Conservation (phyloP, 495 filamentous ascomycete species). For the Talaromyces borbonicus region DNA sequence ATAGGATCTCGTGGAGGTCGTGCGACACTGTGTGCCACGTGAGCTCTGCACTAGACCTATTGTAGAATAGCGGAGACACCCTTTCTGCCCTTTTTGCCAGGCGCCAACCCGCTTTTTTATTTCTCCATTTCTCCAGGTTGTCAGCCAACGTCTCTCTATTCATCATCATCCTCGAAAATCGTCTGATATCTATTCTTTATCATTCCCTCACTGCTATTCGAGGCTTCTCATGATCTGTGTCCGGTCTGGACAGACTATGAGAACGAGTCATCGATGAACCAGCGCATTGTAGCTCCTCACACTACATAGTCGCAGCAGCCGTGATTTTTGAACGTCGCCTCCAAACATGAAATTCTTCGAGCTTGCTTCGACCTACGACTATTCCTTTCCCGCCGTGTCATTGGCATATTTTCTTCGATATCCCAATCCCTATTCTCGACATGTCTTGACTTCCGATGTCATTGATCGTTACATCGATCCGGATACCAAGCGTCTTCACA, state of each 20-base stretch:
- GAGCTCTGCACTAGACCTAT: background rate
- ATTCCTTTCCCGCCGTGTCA: conserved; percentile 83
- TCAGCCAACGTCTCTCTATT: background rate
- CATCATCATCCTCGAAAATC: background rate
- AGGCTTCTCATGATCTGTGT: too few species aligned
- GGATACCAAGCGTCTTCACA: conserved; percentile 68
- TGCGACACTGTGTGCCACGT: background rate
- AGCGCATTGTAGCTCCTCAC: too few species aligned
- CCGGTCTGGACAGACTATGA: conserved; percentile 2
- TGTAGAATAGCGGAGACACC: background rate
- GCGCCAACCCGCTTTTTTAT: too few species aligned
- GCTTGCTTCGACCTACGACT: conserved; percentile 79
- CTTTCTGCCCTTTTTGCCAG: background rate
- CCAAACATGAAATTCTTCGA: conserved; percentile 81
- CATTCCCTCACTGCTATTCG: background rate
- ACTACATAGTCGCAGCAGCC: too few species aligned
- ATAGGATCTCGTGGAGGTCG: background rate
- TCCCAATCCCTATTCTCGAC: conserved; percentile 90
- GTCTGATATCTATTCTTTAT: background rate
- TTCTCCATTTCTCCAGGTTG: background rate
- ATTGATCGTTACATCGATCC: conserved; percentile 80
- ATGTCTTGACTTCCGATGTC: conserved; percentile 94
- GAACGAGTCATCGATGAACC: background rate
- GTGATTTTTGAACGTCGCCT: too few species aligned
- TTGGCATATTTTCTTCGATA: conserved; percentile 99